phyloP scores from a whole-genome alignment of 208 protist genomes.

The Leishmania guyanensis region DNA sequence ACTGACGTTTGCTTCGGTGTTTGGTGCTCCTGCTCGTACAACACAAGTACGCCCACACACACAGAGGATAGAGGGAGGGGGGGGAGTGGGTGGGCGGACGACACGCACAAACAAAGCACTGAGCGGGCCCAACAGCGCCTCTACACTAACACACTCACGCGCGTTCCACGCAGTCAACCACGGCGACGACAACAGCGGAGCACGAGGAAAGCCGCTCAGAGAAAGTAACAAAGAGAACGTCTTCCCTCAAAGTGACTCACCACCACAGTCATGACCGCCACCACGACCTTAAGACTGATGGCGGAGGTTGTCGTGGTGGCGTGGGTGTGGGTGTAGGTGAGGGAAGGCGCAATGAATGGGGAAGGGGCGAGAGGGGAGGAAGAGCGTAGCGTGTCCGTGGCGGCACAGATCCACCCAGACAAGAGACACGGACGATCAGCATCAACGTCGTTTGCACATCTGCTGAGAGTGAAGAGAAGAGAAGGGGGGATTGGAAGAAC shows the following conservation, averaged over 20 bases:
- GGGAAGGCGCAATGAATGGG: not conserved
- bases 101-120: no score
- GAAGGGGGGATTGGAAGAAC: not conserved
- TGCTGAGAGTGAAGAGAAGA: not conserved
- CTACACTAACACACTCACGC: no score
- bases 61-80: not conserved
- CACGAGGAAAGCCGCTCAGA: not conserved
- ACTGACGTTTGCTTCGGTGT: not conserved
- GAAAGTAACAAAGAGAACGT: no score
- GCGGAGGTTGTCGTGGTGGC: not conserved
- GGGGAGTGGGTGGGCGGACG: no score
- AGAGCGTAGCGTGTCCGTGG: not conserved
- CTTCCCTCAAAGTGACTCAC: not conserved
- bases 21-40: not conserved
- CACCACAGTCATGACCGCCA: not conserved
- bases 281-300: not conserved
- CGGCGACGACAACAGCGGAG: not conserved
- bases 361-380: not conserved
- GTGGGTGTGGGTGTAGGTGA: not conserved
- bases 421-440: not conserved
- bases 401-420: not conserved
- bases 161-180: no score
- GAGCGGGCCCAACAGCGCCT: no score
- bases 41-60: not conserved
- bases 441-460: not conserved